Evolutionary conservation across 2,329 filamentous ascomycete genomes (phyloP), one percentile per base, ranked within the genome.

Genomic region (Lachnellula arida): DNA sequence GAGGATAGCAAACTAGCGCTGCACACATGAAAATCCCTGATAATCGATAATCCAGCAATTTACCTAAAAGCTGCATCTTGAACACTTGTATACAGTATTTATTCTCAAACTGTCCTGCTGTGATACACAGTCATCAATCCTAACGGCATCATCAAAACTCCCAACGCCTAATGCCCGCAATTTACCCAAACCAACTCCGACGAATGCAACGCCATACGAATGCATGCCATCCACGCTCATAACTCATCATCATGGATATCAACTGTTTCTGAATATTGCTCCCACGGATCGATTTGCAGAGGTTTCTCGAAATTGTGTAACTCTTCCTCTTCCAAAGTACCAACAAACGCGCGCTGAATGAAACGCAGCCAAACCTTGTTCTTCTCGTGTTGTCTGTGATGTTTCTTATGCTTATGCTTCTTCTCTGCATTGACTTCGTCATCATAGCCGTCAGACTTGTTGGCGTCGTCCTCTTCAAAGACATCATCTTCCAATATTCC

Each of bases 351-450:
- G 54, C 90, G 84, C 57, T 76, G 72, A 28, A 95, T 74, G 69
- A 96, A 96, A 49, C 86, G 83, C 58, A 85, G 78, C 91, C 91
- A 96, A 5, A 84, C 76, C 69, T 86, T 84, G 68, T 87, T 87
- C 64, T 80, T 79, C 63, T 76, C 76, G 59, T 75, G 73, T 54
- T 79, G 76, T 67, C 80, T 81, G 52, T 78, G 76, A 62, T 80
- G 75, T 60, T 78, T 77, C 60, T 79, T 76, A 58, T 76, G 73
- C 56, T 75, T 65, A 60, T 72, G 69, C 53, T 60, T 63, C 40
- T 62, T 57, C 1, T 64, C 58, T 12, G 70, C 66, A 22, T 66
- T 64, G 6, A 68, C 65, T 40, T 67, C 64, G 56, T 65, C 57
- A 25, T 67, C 63, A 14, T 67, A 66, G 6, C 67, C 57, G 6